These are phyloP conservation scores for Termitomyces sp. DNA, from an alignment of 768 basidiomycete species.

Conservation along the genomic window DNA sequence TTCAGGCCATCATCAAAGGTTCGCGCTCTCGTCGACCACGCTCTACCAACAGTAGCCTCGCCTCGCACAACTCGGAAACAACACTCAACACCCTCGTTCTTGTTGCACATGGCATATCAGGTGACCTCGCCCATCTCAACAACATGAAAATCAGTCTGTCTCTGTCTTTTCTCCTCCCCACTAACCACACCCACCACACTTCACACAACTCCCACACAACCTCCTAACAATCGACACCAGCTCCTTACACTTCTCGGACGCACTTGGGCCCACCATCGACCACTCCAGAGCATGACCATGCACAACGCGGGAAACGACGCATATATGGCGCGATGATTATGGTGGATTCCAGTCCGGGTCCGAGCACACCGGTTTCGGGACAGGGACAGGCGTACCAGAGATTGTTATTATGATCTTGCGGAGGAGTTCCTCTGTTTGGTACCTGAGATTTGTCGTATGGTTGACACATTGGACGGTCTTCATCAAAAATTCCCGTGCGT, in stretches of 20 bases:
- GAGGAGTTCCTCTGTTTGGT: too few relatives aligned
- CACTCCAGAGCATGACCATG: conserved; percentile 41
- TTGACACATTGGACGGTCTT: too few relatives aligned
- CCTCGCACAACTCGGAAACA: conserved; percentile 76
- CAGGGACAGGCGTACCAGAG: too few relatives aligned
- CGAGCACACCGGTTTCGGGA: too few relatives aligned
- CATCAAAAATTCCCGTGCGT: too few relatives aligned
- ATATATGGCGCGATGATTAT: conserved; percentile 39
- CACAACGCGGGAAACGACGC: conserved; percentile 85
- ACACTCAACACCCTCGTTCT: conserved; percentile 41
- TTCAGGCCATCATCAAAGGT: conserved; percentile 79
- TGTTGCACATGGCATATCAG: too few relatives aligned
- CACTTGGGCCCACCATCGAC: conserved; percentile 59
- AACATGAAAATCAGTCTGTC: conserved; percentile 69
- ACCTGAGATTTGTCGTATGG: too few relatives aligned
- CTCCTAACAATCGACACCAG: conserved; percentile 65
- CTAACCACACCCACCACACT: too few relatives aligned
- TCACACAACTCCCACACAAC: conserved; percentile 71
- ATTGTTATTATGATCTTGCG: conserved; percentile 27
- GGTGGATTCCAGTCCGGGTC: neutral
- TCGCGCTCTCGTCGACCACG: conserved; percentile 8
- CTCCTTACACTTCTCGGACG: conserved; percentile 52
- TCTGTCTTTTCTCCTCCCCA: neutral
- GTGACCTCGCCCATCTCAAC: too few relatives aligned
- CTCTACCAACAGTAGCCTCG: conserved; percentile 50